phyloP scores from a whole-genome alignment of 345 rosid genomes.

The Sonneratia alba region DNA sequence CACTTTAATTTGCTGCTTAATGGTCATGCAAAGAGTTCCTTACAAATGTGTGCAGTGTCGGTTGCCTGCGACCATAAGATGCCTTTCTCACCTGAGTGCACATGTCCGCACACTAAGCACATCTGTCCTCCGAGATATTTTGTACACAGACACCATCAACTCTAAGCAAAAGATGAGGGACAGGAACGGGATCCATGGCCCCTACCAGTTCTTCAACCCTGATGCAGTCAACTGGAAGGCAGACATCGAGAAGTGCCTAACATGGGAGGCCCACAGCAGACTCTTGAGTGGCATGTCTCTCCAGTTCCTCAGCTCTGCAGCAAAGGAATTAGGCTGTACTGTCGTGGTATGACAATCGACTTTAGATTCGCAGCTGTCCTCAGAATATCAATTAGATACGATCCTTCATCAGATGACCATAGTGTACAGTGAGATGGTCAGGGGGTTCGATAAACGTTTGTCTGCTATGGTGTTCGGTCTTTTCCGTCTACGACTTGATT shows the following conservation, averaged over 20 bases:
- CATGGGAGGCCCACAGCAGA: constrained; percentile 86
- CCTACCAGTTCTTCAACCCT: constrained; percentile 39
- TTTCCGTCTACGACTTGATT: neutral
- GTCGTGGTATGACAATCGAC: constrained; percentile 27
- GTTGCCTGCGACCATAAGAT: constrained; percentile 65
- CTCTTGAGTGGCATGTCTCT: constrained; percentile 56
- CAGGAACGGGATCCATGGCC: constrained; percentile 42
- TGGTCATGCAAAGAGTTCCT: neutral
- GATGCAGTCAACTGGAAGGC: constrained; percentile 67
- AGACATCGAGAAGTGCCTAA: constrained; percentile 65
- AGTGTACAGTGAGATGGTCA: constrained; percentile 1
- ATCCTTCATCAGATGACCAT: neutral
- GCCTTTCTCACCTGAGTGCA: constrained; percentile 89
- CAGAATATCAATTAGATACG: neutral
- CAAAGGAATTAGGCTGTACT: constrained; percentile 75
- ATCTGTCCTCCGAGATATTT: constrained; percentile 67
- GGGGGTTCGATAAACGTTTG: neutral
- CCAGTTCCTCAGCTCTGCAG: constrained; percentile 57
- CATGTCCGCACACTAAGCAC: constrained; percentile 88
- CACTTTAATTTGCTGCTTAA: no score
- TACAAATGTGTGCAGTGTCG: constrained; percentile 67
- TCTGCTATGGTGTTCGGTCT: neutral
- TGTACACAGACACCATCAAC: constrained; percentile 39
- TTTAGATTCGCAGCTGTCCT: no score
- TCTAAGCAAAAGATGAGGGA: constrained; percentile 28